Conservation (phyloP, 2,329 filamentous ascomycete genomes). For the Bretziella fagacearum region DNA sequence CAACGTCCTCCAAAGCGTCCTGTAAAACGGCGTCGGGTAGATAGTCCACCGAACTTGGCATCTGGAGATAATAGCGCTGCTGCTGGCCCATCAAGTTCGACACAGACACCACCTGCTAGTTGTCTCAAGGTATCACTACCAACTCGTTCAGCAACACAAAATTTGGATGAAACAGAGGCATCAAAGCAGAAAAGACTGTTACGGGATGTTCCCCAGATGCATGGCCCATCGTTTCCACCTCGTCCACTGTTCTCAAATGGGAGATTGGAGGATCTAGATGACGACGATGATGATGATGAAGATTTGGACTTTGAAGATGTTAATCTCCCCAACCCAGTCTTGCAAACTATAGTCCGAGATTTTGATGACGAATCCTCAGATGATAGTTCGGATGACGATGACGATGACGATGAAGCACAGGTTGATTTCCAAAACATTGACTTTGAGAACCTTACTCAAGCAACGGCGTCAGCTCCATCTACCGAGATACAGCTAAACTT, state of each 20-base stretch:
- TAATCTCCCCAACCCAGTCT: slow-evolving; percentile 27
- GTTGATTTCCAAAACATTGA: slow-evolving; percentile 33
- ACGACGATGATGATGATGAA: slow-evolving; percentile 22
- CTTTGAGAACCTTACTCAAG: slow-evolving; percentile 20
- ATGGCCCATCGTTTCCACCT: slow-evolving; percentile 1
- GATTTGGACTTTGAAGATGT: slow-evolving; percentile 35
- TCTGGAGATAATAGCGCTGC: no score
- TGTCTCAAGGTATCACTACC: not conserved
- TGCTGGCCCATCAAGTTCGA: no score
- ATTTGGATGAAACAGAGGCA: not conserved
- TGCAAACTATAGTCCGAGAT: slow-evolving; percentile 35
- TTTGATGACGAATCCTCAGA: slow-evolving; percentile 29
- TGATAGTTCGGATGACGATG: slow-evolving; percentile 18
- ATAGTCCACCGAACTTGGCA: no score
- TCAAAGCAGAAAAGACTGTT: not conserved
- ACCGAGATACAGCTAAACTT: slow-evolving; percentile 35
- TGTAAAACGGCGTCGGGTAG: slow-evolving; percentile 1
- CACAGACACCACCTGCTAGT: not conserved
- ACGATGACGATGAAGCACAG: slow-evolving; percentile 24
- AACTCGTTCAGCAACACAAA: not conserved
- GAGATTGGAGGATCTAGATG: not conserved
- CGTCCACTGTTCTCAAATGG: not conserved
- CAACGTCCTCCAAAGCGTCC: slow-evolving; percentile 7
- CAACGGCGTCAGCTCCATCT: slow-evolving; percentile 17
- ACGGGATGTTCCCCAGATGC: not conserved